Conservation (phyloP, 1,284 basidiomycete species). For the Hypsizygus ulmarius region DNA sequence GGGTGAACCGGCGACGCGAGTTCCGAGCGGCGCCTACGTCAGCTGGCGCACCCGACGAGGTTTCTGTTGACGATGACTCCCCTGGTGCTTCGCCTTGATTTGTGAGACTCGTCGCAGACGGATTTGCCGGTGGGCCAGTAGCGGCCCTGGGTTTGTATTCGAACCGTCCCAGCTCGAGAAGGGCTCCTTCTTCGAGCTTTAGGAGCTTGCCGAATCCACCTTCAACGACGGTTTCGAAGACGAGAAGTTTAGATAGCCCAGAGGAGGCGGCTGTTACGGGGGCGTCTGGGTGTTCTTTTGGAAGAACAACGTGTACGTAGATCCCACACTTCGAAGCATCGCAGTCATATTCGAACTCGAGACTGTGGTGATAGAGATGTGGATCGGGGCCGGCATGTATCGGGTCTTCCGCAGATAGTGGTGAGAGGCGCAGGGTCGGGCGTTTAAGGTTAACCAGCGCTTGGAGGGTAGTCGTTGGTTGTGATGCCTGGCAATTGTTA, state of each 20-base stretch:
- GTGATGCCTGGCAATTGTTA: slow-evolving; percentile 48
- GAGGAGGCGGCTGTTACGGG: slow-evolving; percentile 38
- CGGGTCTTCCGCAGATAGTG: slow-evolving; percentile 47
- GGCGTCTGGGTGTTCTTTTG: slow-evolving; percentile 55
- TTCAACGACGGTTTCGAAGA: slow-evolving; percentile 72
- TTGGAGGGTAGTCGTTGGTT: slow-evolving; percentile 87
- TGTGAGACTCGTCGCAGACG: not conserved
- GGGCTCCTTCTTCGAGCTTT: slow-evolving; percentile 70
- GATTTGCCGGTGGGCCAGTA: slow-evolving; percentile 13
- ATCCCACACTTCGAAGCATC: slow-evolving; percentile 81
- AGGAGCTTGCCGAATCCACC: slow-evolving; percentile 80
- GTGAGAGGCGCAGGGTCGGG: slow-evolving; percentile 72
- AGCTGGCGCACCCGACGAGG: slow-evolving; percentile 17
- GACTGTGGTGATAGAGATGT: slow-evolving; percentile 59
- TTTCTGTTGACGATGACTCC: slow-evolving; percentile 19
- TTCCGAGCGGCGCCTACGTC: slow-evolving; percentile 20
- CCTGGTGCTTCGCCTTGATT: not conserved
- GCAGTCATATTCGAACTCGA: slow-evolving; percentile 89
- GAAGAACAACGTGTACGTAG: slow-evolving; percentile 68
- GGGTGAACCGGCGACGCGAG: slow-evolving; percentile 54
- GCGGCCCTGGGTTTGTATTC: slow-evolving; percentile 37
- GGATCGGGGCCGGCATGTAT: slow-evolving; percentile 36
- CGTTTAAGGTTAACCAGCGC: slow-evolving; percentile 90
- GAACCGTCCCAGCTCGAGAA: slow-evolving; percentile 68
- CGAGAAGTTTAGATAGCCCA: slow-evolving; percentile 51